A percentile compares a stretch with the other conserved stretches of the same genome.
These are phyloP conservation scores for Rickenella mellea DNA, from an alignment of 768 basidiomycete species.

Conservation along the genomic window DNA sequence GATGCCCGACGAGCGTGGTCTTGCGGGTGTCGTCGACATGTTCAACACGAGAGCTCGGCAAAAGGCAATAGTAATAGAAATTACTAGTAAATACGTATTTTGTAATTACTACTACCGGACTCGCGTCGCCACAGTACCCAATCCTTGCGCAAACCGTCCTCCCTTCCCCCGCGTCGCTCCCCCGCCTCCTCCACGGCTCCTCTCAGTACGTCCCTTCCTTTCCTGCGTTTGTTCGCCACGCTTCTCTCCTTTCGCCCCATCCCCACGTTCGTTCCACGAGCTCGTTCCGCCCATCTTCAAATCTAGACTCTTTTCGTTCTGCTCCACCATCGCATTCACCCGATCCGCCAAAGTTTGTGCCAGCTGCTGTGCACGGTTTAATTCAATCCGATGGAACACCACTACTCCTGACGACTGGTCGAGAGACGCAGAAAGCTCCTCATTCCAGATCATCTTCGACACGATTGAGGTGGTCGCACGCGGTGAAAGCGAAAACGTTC, in stretches of 20 bases:
- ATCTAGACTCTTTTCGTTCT: constrained; percentile 86
- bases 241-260: constrained; percentile 68
- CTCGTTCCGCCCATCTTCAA: constrained; percentile 63
- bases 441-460: constrained; percentile 98
- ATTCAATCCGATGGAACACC: constrained; percentile 87
- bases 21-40: constrained; percentile 38
- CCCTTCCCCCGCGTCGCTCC: constrained; percentile 67
- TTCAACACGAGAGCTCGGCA: too few relatives aligned
- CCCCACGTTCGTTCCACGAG: constrained; percentile 59
- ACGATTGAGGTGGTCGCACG: constrained; percentile 83
- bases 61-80: not conserved
- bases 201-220: constrained; percentile 65
- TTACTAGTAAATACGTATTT: not conserved
- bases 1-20: constrained; percentile 30
- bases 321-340: constrained; percentile 76
- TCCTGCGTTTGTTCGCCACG: constrained; percentile 73
- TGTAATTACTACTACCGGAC: not conserved
- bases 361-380: constrained; percentile 83
- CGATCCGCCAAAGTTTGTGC: constrained; percentile 85
- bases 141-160: constrained; percentile 72
- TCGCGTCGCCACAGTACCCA: constrained; percentile 34
- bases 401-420: constrained; percentile 87
- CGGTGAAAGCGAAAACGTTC: constrained; percentile 77
- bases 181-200: constrained; percentile 46
- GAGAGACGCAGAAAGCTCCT: constrained; percentile 86